Conservation (phyloP, 106 monocot genomes). For the Posidonia australis region DNA sequence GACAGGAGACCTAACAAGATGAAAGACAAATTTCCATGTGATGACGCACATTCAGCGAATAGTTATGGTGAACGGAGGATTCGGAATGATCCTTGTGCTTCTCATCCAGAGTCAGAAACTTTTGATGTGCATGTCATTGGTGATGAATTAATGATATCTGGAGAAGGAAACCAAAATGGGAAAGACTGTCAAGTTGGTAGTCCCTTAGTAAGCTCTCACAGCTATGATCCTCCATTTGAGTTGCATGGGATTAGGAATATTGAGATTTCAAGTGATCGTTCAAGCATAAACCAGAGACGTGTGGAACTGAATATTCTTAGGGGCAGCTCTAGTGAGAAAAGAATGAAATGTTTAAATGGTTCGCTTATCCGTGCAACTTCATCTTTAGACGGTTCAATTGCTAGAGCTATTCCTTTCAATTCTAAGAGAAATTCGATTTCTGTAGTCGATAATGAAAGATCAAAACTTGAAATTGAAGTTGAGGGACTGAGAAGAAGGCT, state of each 20-base stretch:
- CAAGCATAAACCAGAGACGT: not conserved
- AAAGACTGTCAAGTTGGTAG: no score
- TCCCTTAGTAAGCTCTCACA: not conserved
- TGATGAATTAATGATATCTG: no score
- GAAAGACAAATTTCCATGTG: conserved; percentile 4
- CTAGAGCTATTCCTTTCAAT: conserved; percentile 6
- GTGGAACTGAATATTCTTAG: conserved; percentile 17
- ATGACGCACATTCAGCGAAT: conserved; percentile 1
- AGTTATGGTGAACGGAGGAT: not conserved
- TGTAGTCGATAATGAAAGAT: conserved; percentile 37
- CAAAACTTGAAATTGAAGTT: conserved; percentile 56
- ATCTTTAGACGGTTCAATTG: conserved; percentile 2
- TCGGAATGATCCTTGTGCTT: not conserved
- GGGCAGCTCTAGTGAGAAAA: conserved; percentile 24
- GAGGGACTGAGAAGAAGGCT: conserved; percentile 57
- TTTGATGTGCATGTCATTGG: conserved; percentile 53
- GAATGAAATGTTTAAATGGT: not conserved
- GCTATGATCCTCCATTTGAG: not conserved
- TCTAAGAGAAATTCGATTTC: conserved; percentile 35
- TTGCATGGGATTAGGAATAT: not conserved
- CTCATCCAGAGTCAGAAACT: conserved; percentile 22
- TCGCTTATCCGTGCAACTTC: no score
- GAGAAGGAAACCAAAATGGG: no score
- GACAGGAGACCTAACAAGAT: conserved; percentile 2
- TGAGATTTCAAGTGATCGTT: conserved; percentile 3